Evolutionary conservation across 169 alveolate genomes (phyloP), one percentile per base, ranked within the genome.

Genomic region (Plasmodium gonderi): DNA sequence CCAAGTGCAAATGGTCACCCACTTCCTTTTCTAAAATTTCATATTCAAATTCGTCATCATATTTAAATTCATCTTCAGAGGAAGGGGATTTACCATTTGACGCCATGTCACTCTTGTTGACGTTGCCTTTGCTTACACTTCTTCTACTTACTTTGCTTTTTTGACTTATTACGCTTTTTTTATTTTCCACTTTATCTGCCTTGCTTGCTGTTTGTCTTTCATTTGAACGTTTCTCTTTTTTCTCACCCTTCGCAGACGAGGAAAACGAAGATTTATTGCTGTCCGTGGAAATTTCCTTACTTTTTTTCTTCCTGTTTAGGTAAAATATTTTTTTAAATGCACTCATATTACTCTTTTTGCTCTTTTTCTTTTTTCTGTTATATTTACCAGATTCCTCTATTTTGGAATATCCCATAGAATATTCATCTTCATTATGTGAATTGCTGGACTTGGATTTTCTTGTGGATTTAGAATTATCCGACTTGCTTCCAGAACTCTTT

Each of bases 21-120:
- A 69, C 92, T 72, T 72, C 92, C 65, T 83, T 83, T 83, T 83
- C 76, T 69, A 69, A 64, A 47, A 83, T 69, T 44, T 9, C 36
- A 17, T 20, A 38, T 20, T 80, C 79, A 14, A 72, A 49, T 47
- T 69, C 83, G 4, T 42, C 65, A 6, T 83, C 83, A 83, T 17
- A 83, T 47, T 47, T 83, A 54, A 38, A 31, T 26, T 74, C 82
- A 17, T 83, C 92, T 60, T 60, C 72, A 60, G 20, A 33, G 3
- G 83, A 69, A 8, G 42, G 9, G 9, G 83, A 83, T 42, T 83
- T 49, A 2, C 77, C 29, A 26, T 83, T 17, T 17, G 23, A 26
- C 31, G 20, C 3, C 6, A 4, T 54, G 31, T 79, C 17, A 17
- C 68, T 40, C 11, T 45, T 40, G 23, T 78, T 17, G 29, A 47